Evolutionary conservation across 148 eudicot genomes (phyloP).

Genomic region (Chenopodium suecicum): DNA sequence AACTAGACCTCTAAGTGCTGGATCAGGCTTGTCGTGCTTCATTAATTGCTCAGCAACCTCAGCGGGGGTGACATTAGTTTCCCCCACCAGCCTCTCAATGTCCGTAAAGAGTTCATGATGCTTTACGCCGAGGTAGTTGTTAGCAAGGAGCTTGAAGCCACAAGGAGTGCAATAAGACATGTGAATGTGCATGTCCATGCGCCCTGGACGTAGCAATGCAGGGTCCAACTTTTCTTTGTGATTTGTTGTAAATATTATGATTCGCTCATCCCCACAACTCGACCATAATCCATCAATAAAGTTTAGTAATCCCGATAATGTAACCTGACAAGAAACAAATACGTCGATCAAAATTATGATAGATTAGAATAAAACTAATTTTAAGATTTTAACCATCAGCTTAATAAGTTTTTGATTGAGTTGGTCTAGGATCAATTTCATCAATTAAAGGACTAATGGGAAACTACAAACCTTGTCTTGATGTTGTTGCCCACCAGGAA

Average conservation of each 20-base stretch:
- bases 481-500: neutral
- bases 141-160: slow-evolving; percentile 37
- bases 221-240: slow-evolving; percentile 59
- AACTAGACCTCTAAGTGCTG: slow-evolving; percentile 24
- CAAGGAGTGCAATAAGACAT: slow-evolving; percentile 47
- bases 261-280: slow-evolving; percentile 53
- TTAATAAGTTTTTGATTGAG: too few species aligned
- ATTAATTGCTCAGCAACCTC: slow-evolving; percentile 48
- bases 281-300: slow-evolving; percentile 66
- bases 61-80: slow-evolving; percentile 38
- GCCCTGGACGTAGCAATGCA: slow-evolving; percentile 54
- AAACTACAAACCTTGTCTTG: neutral
- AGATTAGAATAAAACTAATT: too few species aligned
- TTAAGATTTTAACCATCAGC: too few species aligned
- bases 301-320: slow-evolving; percentile 55
- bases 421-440: too few species aligned
- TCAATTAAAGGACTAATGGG: too few species aligned
- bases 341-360: neutral
- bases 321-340: slow-evolving; percentile 26
- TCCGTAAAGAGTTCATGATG: slow-evolving; percentile 29
- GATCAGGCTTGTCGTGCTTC: slow-evolving; percentile 31
- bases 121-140: slow-evolving; percentile 37
- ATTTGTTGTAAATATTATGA: slow-evolving; percentile 64
- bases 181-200: slow-evolving; percentile 64
- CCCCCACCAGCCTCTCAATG: slow-evolving; percentile 28